phyloP scores from a whole-genome alignment of 2,329 filamentous ascomycete genomes.

The Westerdykella aurantiaca region DNA sequence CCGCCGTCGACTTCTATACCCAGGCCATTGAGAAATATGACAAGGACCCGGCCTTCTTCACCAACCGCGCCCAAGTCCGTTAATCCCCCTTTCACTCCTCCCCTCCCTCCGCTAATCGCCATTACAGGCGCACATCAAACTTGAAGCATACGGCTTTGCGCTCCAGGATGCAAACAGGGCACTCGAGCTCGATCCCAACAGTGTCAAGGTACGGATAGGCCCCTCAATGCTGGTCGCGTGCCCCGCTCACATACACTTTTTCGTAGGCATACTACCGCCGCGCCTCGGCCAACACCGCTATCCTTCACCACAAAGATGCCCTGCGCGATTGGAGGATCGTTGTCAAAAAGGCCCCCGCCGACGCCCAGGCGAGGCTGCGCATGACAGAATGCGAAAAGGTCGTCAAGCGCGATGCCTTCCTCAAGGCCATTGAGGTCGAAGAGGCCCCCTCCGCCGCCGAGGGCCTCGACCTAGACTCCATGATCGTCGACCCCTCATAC shows the following conservation, averaged over 20 bases:
- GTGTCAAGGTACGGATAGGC: slow-evolving; percentile 65
- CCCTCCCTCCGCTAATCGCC: slow-evolving; percentile 19
- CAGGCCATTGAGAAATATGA: slow-evolving; percentile 81
- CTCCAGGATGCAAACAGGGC: slow-evolving; percentile 87
- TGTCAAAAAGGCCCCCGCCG: slow-evolving; percentile 76
- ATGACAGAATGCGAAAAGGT: slow-evolving; percentile 91
- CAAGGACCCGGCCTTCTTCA: slow-evolving; percentile 82
- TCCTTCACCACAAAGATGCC: slow-evolving; percentile 81
- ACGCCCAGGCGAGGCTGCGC: slow-evolving; percentile 88
- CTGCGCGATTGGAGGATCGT: slow-evolving; percentile 89
- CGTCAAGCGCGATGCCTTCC: slow-evolving; percentile 85
- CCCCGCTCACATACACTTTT: background rate
- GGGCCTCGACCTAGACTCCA: slow-evolving; percentile 80
- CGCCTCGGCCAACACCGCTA: slow-evolving; percentile 85
- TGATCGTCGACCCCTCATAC: slow-evolving; percentile 75
- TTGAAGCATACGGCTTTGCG: slow-evolving; percentile 90
- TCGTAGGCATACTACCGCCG: slow-evolving; percentile 84
- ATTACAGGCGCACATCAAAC: slow-evolving; percentile 82
- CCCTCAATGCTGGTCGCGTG: background rate
- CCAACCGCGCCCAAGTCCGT: slow-evolving; percentile 84
- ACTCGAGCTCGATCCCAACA: slow-evolving; percentile 78
- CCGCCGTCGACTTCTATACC: slow-evolving; percentile 75
- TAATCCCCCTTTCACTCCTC: slow-evolving; percentile 23
- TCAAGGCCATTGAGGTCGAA: slow-evolving; percentile 86
- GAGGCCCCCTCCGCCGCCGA: slow-evolving; percentile 90